phyloP scores from a whole-genome alignment of 371 early-diverging fungal genomes.

The Catenaria anguillulae region DNA sequence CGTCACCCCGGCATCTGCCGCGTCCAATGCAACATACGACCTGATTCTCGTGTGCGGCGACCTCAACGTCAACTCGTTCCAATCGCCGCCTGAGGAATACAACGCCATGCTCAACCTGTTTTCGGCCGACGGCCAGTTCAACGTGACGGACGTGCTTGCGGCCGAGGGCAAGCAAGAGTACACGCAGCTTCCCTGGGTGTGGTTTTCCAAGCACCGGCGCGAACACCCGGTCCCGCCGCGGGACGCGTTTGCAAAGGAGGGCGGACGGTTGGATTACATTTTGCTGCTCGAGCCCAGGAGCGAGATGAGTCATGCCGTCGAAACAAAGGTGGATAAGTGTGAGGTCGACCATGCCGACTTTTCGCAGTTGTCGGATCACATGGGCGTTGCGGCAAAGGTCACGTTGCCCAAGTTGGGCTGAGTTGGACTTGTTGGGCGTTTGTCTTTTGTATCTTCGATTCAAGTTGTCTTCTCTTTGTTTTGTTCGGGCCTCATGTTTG shows the following conservation, averaged over 20 bases:
- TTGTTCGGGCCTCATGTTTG: too few relatives aligned
- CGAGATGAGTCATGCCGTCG: background rate
- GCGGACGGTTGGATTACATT: conserved; percentile 4
- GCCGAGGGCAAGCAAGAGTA: background rate
- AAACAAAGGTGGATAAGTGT: background rate
- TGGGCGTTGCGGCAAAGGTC: background rate
- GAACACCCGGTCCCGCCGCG: background rate
- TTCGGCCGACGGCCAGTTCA: background rate
- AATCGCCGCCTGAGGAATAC: background rate
- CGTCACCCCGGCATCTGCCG: too few relatives aligned
- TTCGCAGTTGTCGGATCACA: background rate
- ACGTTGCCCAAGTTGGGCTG: background rate
- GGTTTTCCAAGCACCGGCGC: background rate
- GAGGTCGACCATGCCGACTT: background rate
- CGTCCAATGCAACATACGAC: background rate
- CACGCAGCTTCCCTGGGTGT: conserved; percentile 6
- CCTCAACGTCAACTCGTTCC: conserved; percentile 4
- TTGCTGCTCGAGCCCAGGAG: background rate
- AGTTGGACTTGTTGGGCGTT: too few relatives aligned
- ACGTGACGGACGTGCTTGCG: background rate
- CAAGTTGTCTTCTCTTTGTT: too few relatives aligned
- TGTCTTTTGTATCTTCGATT: too few relatives aligned
- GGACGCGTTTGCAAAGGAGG: background rate
- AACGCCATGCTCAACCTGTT: background rate
- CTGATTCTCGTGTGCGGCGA: conserved; percentile 3